A percentile compares a stretch with the other conserved stretches of the same genome.
Conservation (phyloP, 139 green algal genomes). For the Picochlorum costavermella region DNA sequence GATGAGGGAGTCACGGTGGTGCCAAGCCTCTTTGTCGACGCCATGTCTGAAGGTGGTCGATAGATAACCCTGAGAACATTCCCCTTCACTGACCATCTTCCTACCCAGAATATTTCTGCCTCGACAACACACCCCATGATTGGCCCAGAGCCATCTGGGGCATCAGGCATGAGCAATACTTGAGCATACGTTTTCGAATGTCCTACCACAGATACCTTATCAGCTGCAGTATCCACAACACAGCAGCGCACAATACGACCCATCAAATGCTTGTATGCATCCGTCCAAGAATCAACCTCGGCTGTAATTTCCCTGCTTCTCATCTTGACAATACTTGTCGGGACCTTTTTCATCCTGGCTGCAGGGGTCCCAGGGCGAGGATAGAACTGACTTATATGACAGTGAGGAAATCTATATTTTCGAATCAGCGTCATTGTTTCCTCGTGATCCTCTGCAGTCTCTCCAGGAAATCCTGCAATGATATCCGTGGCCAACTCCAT, state of each 20-base stretch:
- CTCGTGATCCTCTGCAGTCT: constrained; percentile 67
- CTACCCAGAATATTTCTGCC: constrained; percentile 40
- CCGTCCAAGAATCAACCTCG: constrained; percentile 57
- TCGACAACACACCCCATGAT: constrained; percentile 66
- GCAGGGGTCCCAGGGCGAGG: constrained; percentile 77
- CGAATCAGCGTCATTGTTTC: constrained; percentile 70
- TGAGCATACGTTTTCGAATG: constrained; percentile 80
- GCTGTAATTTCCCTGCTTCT: constrained; percentile 55
- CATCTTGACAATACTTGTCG: constrained; percentile 32
- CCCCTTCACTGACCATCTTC: constrained; percentile 61
- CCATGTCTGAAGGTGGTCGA: background rate
- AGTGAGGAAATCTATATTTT: constrained; percentile 72
- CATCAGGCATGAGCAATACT: constrained; percentile 42
- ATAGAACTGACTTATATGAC: constrained; percentile 92
- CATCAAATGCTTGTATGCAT: constrained; percentile 46
- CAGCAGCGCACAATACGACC: constrained; percentile 56
- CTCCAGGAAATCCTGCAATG: constrained; percentile 68
- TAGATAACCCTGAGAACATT: constrained; percentile 41
- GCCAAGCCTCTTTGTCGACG: background rate
- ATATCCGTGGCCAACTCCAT: constrained; percentile 91
- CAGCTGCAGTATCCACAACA: constrained; percentile 76
- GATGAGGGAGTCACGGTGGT: background rate
- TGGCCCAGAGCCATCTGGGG: constrained; percentile 24
- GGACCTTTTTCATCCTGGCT: constrained; percentile 72
- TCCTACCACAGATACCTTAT: constrained; percentile 57